These are phyloP conservation scores for Canariomyces notabilis DNA, from an alignment of 2,329 filamentous ascomycete genomes.

Conservation along the genomic window DNA sequence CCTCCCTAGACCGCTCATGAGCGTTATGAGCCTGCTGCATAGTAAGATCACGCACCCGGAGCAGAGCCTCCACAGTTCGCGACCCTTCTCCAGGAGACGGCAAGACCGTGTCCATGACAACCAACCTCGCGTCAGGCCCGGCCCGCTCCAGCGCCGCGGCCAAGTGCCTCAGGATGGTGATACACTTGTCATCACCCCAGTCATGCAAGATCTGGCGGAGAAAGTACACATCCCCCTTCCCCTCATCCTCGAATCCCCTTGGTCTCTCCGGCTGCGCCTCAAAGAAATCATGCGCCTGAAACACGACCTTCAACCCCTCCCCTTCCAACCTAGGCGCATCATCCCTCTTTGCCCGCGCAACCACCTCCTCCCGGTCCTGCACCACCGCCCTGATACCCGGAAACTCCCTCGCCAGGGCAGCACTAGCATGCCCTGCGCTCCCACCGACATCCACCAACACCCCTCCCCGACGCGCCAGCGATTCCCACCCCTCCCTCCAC, in stretches of 20 bases:
- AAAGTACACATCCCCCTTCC: slow-evolving; percentile 34
- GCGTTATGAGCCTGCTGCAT: slow-evolving; percentile 34
- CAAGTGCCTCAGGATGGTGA: slow-evolving; percentile 31
- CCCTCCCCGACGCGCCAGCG: too few relatives aligned
- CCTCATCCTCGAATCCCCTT: too few relatives aligned
- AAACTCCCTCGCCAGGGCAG: too few relatives aligned
- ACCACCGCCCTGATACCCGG: too few relatives aligned
- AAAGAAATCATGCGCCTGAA: slow-evolving; percentile 23
- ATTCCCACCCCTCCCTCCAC: too few relatives aligned
- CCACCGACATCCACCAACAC: too few relatives aligned
- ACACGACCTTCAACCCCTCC: too few relatives aligned
- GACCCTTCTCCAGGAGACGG: slow-evolving; percentile 26
- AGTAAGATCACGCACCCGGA: slow-evolving; percentile 30
- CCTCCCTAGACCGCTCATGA: slow-evolving; percentile 31
- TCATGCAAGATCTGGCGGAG: slow-evolving; percentile 35
- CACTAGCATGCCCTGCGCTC: too few relatives aligned
- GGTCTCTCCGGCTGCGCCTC: slow-evolving; percentile 21
- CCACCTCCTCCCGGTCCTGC: too few relatives aligned
- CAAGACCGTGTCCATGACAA: slow-evolving; percentile 41
- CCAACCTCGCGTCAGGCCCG: too few relatives aligned
- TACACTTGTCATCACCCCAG: slow-evolving; percentile 30
- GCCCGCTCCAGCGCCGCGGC: slow-evolving; percentile 29
- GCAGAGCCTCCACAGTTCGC: slow-evolving; percentile 28
- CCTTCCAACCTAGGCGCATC: too few relatives aligned
- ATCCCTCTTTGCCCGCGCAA: too few relatives aligned